Base-by-base conservation (phyloP, 805 yeast species). In the Kregervanrija fluxuum region DNA sequence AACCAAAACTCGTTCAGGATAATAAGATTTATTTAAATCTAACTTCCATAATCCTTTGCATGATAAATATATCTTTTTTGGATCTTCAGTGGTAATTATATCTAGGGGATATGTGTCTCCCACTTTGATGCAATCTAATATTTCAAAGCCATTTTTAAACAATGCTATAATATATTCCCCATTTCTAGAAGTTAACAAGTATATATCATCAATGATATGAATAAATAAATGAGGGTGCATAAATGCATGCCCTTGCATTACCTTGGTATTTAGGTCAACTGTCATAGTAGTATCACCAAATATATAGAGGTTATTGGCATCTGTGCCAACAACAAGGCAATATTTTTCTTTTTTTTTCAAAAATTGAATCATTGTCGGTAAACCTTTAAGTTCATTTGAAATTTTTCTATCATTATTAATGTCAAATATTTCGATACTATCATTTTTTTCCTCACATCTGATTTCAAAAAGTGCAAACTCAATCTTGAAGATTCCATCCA, bases 11-110 rank as follows among this genome's bases (percentile, higher is more conserved):
- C 56, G 46, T 13, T 49, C 48, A 1, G 68, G 65, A 43, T 43
- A 60, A 10, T 33, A 31, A 0, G 66, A 61, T 5, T 30, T 37
- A 1, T 22, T 33, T 11, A 53, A 33, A 42, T 58, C 57, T 3
- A 65, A 33, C 32, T 50, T 56, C 66, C 68, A 65, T 3, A 62
- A 38, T 1, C 49, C 48, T 32, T 54, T 57, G 1, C 59, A 47
- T 3, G 48, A 33, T 3, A 65, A 40, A 38, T 52, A 59, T 13
- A 53, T 38, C 3, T 39, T 22, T 1, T 30, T 13, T 2, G 37
- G n/a, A 16, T 36, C 36, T 8, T 30, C 30, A 10, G 39, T 37
- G 11, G 44, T 36, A 5, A 54, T 35, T 1, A 61, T 43, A 5
- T 54, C 50, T 9, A 56, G 39, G 1, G 57, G 54, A 11, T 40